phyloP scores from a whole-genome alignment of 345 rosid species.

The Pugionium dolabratum region DNA sequence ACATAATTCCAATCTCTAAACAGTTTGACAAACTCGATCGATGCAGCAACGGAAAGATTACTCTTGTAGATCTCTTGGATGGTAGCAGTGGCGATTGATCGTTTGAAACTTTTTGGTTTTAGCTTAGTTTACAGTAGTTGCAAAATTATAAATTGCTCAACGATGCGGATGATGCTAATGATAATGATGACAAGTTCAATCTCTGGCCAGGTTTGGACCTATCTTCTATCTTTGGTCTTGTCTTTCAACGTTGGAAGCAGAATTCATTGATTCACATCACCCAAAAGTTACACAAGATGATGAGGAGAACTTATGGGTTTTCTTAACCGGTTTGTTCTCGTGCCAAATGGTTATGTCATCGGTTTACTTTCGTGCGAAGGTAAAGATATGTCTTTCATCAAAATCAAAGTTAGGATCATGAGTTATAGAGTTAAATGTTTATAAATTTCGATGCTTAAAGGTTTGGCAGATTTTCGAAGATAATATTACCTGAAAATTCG shows the following conservation, averaged over 20 bases:
- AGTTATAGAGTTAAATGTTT: conserved; percentile 22
- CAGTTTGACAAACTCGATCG: conserved; percentile 75
- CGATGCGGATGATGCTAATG: conserved; percentile 11
- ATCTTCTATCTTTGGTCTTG: conserved; percentile 21
- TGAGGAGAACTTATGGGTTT: conserved; percentile 4
- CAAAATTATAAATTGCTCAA: conserved; percentile 9
- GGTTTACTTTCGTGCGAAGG: conserved; percentile 25
- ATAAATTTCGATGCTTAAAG: neutral
- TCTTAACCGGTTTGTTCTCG: conserved; percentile 13
- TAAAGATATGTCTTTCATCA: neutral
- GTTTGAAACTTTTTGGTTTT: conserved; percentile 21
- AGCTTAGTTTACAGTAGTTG: conserved; percentile 29
- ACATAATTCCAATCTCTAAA: conserved; percentile 60
- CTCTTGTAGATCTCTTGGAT: conserved; percentile 76
- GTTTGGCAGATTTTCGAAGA: neutral
- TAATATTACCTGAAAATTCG: too few species aligned
- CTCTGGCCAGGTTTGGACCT: conserved; percentile 17
- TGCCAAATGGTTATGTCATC: conserved; percentile 25
- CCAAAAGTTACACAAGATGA: neutral
- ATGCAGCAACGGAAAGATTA: conserved; percentile 77
- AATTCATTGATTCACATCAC: conserved; percentile 20
- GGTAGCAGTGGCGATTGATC: conserved; percentile 30
- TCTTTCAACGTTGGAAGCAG: conserved; percentile 21
- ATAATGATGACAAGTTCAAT: conserved; percentile 8
- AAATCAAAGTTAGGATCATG: neutral